Percentiles rank a stretch among this genome's conserved stretches.
Evolutionary conservation across 768 basidiomycete species (phyloP).

Genomic region (Hortiboletus flavorubellus): DNA sequence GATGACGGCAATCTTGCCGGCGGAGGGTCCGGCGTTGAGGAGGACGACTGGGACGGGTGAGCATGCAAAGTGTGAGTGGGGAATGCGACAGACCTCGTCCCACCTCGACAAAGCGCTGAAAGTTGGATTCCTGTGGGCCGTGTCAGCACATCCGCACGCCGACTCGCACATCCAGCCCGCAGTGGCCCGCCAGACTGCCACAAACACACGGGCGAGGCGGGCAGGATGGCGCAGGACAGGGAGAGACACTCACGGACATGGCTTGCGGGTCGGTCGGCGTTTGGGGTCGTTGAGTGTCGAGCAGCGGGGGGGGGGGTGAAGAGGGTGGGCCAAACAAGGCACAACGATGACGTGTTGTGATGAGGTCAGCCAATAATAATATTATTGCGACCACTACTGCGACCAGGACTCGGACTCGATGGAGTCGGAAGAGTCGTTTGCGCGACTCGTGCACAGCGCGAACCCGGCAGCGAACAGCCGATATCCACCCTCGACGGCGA

Average conservation of each 20-base stretch:
- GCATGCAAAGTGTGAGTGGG: neutral
- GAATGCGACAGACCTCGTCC: constrained; percentile 64
- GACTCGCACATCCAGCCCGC: constrained; percentile 12
- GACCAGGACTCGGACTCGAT: constrained; percentile 12
- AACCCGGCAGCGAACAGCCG: constrained; percentile 24
- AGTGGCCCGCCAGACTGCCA: neutral
- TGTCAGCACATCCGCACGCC: constrained; percentile 17
- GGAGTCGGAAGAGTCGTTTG: constrained; percentile 29
- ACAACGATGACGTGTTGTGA: constrained; percentile 5
- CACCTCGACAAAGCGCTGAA: constrained; percentile 97
- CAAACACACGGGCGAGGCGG: neutral
- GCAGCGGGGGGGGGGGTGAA: too few relatives aligned
- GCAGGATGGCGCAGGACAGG: too few relatives aligned
- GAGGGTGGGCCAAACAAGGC: constrained; percentile 6
- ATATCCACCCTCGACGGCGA: constrained; percentile 49
- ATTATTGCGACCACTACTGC: too few relatives aligned
- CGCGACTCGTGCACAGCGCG: constrained; percentile 24
- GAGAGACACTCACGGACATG: constrained; percentile 22
- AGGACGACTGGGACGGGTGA: constrained; percentile 63
- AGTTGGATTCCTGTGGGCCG: constrained; percentile 66
- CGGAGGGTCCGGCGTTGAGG: constrained; percentile 80
- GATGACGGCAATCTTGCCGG: constrained; percentile 92
- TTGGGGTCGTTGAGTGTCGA: neutral
- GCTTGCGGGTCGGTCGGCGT: constrained; percentile 1
- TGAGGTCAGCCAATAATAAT: constrained; percentile 8